Evolutionary conservation across 352 stramenopile species (phyloP).

Genomic region (Halophytophthora batemanensis): DNA sequence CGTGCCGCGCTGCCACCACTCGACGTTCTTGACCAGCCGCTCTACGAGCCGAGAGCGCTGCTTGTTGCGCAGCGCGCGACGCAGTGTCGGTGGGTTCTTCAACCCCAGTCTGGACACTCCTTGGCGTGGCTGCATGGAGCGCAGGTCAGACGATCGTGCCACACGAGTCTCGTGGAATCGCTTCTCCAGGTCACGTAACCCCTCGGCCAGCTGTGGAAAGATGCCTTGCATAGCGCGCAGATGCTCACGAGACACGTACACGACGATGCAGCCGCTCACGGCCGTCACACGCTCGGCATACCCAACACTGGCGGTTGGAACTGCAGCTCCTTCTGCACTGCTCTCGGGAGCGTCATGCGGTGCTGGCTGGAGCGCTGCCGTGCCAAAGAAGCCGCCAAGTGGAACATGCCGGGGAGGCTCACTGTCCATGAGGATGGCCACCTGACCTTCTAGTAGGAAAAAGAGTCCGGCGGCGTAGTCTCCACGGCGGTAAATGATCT

Average conservation of each 20-base stretch:
- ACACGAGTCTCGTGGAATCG: constrained; percentile 29
- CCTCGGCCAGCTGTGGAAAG: constrained; percentile 26
- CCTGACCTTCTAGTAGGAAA: constrained; percentile 49
- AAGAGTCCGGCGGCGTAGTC: constrained; percentile 50
- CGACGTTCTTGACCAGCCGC: constrained; percentile 25
- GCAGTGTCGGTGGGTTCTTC: constrained; percentile 21
- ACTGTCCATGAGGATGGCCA: constrained; percentile 25
- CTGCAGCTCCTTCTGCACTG: constrained; percentile 8
- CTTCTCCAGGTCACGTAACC: constrained; percentile 28
- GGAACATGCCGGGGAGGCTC: constrained; percentile 27
- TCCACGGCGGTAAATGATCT: constrained; percentile 54
- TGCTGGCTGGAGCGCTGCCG: constrained; percentile 25
- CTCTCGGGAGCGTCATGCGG: neutral
- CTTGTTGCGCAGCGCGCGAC: constrained; percentile 15
- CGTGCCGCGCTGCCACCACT: constrained; percentile 23
- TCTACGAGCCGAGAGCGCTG: constrained; percentile 15
- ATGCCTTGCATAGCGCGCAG: constrained; percentile 33
- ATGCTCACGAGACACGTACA: constrained; percentile 46
- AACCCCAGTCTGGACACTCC: constrained; percentile 13
- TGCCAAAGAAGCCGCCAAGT: constrained; percentile 49
- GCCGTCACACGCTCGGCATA: constrained; percentile 42
- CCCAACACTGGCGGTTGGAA: constrained; percentile 7
- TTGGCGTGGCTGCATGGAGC: constrained; percentile 17
- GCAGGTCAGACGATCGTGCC: constrained; percentile 25
- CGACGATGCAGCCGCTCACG: constrained; percentile 51